Percentiles rank a stretch among this genome's conserved stretches.
Evolutionary conservation across 345 rosid species (phyloP).

Genomic region (Psidium guajava): DNA sequence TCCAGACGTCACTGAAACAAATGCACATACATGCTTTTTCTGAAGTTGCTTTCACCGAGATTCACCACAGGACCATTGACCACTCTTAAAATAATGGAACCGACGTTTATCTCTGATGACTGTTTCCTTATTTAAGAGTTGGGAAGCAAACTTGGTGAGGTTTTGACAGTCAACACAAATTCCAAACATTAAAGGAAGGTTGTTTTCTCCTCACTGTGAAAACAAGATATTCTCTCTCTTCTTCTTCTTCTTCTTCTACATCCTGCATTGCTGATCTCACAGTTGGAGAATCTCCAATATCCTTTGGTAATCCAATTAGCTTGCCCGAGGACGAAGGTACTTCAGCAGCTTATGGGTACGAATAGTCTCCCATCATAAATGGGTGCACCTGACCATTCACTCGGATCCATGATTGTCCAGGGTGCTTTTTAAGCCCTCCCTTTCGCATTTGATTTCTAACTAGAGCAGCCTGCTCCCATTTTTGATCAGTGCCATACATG

Average conservation of each 20-base stretch:
- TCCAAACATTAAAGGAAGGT: constrained; percentile 7
- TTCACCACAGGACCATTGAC: constrained; percentile 32
- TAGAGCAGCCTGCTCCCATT: constrained; percentile 32
- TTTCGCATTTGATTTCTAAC: constrained; percentile 26
- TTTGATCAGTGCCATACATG: constrained; percentile 16
- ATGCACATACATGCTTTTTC: neutral
- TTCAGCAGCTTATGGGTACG: constrained; percentile 10
- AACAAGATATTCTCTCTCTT: constrained; percentile 20
- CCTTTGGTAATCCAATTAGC: constrained; percentile 17
- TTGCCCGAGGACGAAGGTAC: constrained; percentile 20
- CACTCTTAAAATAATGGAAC: constrained; percentile 30
- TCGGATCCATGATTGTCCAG: constrained; percentile 51
- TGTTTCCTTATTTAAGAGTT: constrained; percentile 22
- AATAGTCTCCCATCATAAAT: constrained; percentile 27
- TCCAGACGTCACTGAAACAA: neutral
- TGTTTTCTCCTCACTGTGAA: constrained; percentile 37
- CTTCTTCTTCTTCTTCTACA: constrained; percentile 30
- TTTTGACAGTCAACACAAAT: constrained; percentile 33
- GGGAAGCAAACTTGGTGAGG: constrained; percentile 21
- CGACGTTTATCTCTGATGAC: constrained; percentile 22
- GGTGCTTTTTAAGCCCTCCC: constrained; percentile 24
- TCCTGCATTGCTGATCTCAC: constrained; percentile 21
- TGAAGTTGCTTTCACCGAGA: constrained; percentile 20
- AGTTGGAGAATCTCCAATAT: constrained; percentile 22
- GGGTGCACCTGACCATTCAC: constrained; percentile 20